Evolutionary conservation across 345 rosid species (phyloP), one percentile per base, ranked within the genome.

Genomic region (Mangifera indica): DNA sequence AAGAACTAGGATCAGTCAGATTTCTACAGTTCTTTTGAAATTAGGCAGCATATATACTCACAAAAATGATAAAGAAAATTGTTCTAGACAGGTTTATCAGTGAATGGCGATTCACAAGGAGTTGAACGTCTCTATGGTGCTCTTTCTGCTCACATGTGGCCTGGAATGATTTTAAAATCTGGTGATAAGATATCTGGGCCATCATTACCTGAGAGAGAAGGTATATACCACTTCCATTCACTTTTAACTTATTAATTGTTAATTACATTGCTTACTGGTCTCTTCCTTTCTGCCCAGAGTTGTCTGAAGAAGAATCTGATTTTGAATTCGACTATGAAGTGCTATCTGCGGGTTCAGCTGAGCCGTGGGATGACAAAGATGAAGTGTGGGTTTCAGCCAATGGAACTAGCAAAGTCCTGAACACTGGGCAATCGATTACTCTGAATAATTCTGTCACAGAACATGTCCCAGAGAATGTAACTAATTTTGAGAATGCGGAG

Each of bases 121-220:
- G 81, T 91, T 67, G 98, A 95, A 60, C 96, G 99, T 69, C 75
- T 91, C 22, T 73, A 74, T 79, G 96, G 92, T 77, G 97, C 99
- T 74, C 96, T 95, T 72, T 89, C 99, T 58, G 96, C 99, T 63
- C 87, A 95, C 75, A 87, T 89, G 98, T 95, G 99, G 97, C 98
- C 98, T 66, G 98, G 97, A 74, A 91, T 95, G 99, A 62, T 88
- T 77, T 67, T 92, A 67, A 92, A 95, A 80, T 87, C 93, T 22
- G 96, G 96, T 63, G 88, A 87, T 74, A 82, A 82, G 87, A 88
- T 90, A 49, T 77, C 68, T 63, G 84, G 80, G 67, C 89, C 89
- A n/a, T 80, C 82, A 21, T 83, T 89, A 62, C 81, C 90, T 3
- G 79, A 69, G 76, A 83, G 67, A 21, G 87, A 84, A 84, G 95